A percentile compares a stretch with the other conserved stretches of the same genome.
phyloP scores from a whole-genome alignment of 257 asterid genomes.

The Penstemon newberryi region DNA sequence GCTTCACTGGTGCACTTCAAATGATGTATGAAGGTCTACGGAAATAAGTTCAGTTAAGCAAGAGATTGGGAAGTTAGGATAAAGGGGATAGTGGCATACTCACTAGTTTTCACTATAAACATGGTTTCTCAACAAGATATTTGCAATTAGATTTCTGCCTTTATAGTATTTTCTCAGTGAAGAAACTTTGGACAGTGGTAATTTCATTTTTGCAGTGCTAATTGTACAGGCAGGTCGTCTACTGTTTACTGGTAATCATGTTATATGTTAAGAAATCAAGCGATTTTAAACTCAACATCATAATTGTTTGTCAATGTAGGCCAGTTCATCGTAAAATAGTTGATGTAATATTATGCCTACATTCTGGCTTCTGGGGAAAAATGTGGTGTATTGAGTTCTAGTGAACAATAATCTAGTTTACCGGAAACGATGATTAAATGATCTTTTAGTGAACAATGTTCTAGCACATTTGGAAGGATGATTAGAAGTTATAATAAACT shows the following conservation, averaged over 20 bases:
- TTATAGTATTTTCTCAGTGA: too few relatives aligned
- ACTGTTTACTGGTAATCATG: conserved; percentile 1
- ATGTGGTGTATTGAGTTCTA: not conserved
- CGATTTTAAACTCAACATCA: conserved; percentile 9
- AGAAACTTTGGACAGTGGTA: not conserved
- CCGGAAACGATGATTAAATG: conserved; percentile 19
- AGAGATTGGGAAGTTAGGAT: not conserved
- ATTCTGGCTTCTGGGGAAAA: not conserved
- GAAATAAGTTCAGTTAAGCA: not conserved
- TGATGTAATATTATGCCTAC: conserved; percentile 11
- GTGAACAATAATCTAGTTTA: conserved; percentile 8
- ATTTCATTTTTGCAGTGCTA: conserved; percentile 2
- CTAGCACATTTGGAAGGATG: conserved; percentile 14
- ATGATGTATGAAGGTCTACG: not conserved
- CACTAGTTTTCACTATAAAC: too few relatives aligned
- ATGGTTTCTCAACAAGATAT: too few relatives aligned
- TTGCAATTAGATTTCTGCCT: too few relatives aligned
- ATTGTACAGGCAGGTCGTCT: not conserved
- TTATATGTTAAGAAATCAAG: conserved; percentile 14
- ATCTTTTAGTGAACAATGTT: conserved; percentile 11
- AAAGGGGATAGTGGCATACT: not conserved
- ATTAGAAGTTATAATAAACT: conserved; percentile 17
- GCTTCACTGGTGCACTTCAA: not conserved
- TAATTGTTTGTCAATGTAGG: not conserved
- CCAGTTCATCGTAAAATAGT: conserved; percentile 6